Evolutionary conservation across 2,329 filamentous ascomycete genomes (phyloP), one percentile per base, ranked within the genome.

Genomic region (Tolypocladium guangdongense): DNA sequence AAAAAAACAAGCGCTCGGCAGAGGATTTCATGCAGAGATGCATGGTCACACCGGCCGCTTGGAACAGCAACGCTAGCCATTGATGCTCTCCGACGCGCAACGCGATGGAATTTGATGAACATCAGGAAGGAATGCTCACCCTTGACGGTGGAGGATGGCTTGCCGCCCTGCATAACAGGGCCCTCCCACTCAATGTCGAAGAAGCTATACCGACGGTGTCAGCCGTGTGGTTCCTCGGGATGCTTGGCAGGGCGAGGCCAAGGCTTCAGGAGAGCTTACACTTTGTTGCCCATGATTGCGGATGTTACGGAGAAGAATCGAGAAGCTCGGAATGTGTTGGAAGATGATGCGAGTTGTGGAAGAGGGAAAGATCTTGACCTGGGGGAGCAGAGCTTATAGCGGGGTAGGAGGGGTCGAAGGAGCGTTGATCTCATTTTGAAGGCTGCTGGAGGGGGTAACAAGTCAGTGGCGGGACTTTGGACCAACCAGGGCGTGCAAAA

Each of bases 181-280:
- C 87, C 88, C 68, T 83, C 77, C 86, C 86, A 89, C 68, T 78
- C 69, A 57, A 87, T 67, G 59, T 91, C 86, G 76, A 92, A 90
- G 77, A 75, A 88, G 66, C 79, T 83, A 57, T 55, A 46, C 54
- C 22, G 54, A n/a, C 24, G 18, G 32, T 4, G 51, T 52, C 27
- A 52, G 46, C 22, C 16, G 24, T 8, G 45, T 6, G 7, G 3
- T 46, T 12, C 43, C 5, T 47, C 27, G 12, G 27, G 27, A 33
- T 14, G 27, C 43, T 32, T 55, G 50, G 7, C 39, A 36, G 49
- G 20, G 12, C 24, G 36, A 52, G 18, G 22, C 33, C 54, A 57
- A 53, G 66, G 56, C 55, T 32, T 46, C 10, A 27, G 39, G 11
- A 36, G 10, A 3, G 80, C 83, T 76, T 78, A 89, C 76, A 83